Conservation (phyloP, 2,329 filamentous ascomycete species). For the Trichoderma cornu-damae region DNA sequence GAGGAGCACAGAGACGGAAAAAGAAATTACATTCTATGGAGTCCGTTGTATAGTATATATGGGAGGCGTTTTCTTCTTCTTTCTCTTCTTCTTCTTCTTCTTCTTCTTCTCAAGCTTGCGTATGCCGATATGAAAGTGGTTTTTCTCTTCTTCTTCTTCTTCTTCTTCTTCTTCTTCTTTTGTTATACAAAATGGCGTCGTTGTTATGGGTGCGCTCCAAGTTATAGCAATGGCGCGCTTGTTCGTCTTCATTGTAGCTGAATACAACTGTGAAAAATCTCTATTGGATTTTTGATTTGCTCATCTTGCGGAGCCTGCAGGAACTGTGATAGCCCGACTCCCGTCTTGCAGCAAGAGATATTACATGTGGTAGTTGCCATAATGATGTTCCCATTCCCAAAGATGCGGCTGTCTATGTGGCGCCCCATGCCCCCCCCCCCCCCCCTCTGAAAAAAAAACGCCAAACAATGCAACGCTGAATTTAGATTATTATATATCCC, state of each 20-base stretch:
- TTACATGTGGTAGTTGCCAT: too few species aligned
- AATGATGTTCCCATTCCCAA: background rate
- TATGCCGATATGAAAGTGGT: background rate
- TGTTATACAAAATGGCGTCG: background rate
- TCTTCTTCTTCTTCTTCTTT: background rate
- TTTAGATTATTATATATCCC: conserved; percentile 2
- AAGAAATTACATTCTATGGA: background rate
- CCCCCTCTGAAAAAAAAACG: conserved; percentile 14
- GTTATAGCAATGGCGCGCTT: background rate
- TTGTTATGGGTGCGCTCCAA: background rate
- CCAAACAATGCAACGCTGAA: conserved; percentile 16
- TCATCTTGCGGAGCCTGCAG: background rate
- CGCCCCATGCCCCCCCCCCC: background rate
- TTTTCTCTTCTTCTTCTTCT: background rate
- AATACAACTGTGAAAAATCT: background rate
- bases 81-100: background rate
- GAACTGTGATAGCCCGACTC: too few species aligned
- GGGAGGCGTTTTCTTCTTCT: conserved; percentile 6
- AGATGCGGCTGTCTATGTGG: background rate
- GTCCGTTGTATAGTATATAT: conserved; percentile 14
- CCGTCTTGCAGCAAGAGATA: background rate
- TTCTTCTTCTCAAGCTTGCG: background rate
- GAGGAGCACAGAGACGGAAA: background rate
- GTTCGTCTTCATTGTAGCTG: background rate
- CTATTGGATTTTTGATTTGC: background rate